Conservation (phyloP, 345 rosid genomes). For the Gossypium anomalum region DNA sequence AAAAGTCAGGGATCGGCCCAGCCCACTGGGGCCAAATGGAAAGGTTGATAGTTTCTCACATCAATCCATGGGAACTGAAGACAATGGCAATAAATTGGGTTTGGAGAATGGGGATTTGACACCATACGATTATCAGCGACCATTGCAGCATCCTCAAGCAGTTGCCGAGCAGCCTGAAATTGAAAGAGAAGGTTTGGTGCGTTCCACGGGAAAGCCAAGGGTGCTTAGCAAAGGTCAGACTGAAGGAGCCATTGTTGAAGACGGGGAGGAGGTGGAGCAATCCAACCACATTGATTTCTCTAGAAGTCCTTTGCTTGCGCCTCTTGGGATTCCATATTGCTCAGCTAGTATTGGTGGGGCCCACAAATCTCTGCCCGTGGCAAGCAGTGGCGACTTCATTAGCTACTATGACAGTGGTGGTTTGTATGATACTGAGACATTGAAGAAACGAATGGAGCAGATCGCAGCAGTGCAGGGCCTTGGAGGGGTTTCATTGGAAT, state of each 20-base stretch:
- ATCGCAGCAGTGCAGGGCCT: conserved; percentile 73
- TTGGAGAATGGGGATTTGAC: conserved; percentile 64
- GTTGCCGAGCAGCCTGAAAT: conserved; percentile 49
- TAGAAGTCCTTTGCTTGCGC: conserved; percentile 57
- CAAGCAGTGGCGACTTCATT: conserved; percentile 33
- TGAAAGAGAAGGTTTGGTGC: conserved; percentile 41
- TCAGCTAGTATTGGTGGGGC: conserved; percentile 65
- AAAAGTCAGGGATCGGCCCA: conserved; percentile 69
- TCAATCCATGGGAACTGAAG: conserved; percentile 50
- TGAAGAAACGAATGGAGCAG: conserved; percentile 78
- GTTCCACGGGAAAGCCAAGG: conserved; percentile 32
- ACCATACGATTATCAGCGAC: conserved; percentile 61
- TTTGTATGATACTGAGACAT: conserved; percentile 54
- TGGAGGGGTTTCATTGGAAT: conserved; percentile 76
- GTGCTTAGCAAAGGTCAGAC: conserved; percentile 38
- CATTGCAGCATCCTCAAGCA: conserved; percentile 41
- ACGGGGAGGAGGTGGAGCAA: conserved; percentile 54
- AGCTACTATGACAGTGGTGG: conserved; percentile 64
- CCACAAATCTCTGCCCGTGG: conserved; percentile 43
- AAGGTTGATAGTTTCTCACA: conserved; percentile 57
- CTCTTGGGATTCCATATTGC: conserved; percentile 73
- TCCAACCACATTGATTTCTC: conserved; percentile 34
- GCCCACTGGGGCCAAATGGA: conserved; percentile 81
- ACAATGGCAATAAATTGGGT: conserved; percentile 34
- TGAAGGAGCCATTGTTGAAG: conserved; percentile 34